Evolutionary conservation across 1,139 yeast genomes (phyloP).

Genomic region (Kodamaea sp.): DNA sequence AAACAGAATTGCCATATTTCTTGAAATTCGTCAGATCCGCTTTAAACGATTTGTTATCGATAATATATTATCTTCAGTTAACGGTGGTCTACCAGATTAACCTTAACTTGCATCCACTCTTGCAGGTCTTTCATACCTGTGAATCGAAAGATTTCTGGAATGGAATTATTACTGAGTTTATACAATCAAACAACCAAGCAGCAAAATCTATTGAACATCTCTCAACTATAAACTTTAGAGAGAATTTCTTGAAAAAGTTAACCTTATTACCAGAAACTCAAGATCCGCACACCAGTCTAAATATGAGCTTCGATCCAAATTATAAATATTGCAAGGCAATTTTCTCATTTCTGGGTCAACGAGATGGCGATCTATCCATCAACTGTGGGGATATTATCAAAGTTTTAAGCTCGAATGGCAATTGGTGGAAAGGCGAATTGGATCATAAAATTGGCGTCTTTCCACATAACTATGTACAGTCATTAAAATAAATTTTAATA

Average conservation of each 20-base stretch:
- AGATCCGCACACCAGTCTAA: background rate
- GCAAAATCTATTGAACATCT: slow-evolving; percentile 18
- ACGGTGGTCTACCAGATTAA: slow-evolving; percentile 27
- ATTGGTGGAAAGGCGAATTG: slow-evolving; percentile 63
- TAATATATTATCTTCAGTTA: slow-evolving; percentile 30
- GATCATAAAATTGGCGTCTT: slow-evolving; percentile 49
- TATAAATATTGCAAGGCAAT: slow-evolving; percentile 28
- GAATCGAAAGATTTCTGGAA: slow-evolving; percentile 8
- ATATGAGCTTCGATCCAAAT: slow-evolving; percentile 1
- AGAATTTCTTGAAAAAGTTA: slow-evolving; percentile 14
- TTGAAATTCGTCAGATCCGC: slow-evolving; percentile 26
- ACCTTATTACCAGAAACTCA: slow-evolving; percentile 5
- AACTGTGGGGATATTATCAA: slow-evolving; percentile 46
- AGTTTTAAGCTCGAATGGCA: slow-evolving; percentile 39
- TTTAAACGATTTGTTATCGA: slow-evolving; percentile 24
- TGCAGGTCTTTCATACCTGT: slow-evolving; percentile 12
- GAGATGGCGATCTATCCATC: slow-evolving; percentile 48
- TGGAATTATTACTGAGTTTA: slow-evolving; percentile 12
- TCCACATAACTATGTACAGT: slow-evolving; percentile 51
- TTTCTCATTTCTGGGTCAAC: slow-evolving; percentile 29
- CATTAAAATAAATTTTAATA: background rate
- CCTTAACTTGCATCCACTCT: slow-evolving; percentile 16
- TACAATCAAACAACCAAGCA: slow-evolving; percentile 12
- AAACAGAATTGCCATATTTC: slow-evolving; percentile 37
- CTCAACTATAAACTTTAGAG: slow-evolving; percentile 22